Percentiles rank a stretch among this genome's conserved stretches.
Conservation (phyloP, 768 basidiomycete genomes). For the Panaeolus papilionaceus region DNA sequence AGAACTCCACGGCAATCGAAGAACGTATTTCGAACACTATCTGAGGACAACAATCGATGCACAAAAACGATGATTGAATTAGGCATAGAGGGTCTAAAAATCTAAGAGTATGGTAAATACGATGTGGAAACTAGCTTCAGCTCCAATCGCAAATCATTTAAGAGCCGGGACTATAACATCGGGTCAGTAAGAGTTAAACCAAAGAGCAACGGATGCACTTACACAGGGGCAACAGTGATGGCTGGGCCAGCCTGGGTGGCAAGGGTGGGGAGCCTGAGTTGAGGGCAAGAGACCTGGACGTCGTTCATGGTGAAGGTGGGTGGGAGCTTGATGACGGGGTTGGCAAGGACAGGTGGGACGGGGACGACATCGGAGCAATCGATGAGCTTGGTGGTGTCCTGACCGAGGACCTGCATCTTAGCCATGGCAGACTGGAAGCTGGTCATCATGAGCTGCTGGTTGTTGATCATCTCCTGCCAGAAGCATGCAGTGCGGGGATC, state of each 20-base stretch:
- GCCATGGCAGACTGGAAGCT: not conserved
- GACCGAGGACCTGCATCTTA: not conserved
- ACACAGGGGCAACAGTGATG: not conserved
- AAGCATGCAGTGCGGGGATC: conserved; percentile 7
- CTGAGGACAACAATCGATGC: too few relatives aligned
- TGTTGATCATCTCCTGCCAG: not conserved
- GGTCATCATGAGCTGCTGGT: conserved; percentile 13
- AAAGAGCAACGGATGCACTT: not conserved
- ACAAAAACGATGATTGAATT: too few relatives aligned
- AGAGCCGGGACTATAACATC: too few relatives aligned
- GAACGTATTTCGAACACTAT: too few relatives aligned
- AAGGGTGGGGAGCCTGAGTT: not conserved
- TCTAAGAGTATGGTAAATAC: too few relatives aligned
- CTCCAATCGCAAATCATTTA: too few relatives aligned
- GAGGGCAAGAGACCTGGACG: not conserved
- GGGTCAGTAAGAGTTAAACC: too few relatives aligned
- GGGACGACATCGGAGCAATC: not conserved
- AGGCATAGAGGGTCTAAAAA: too few relatives aligned
- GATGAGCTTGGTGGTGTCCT: not conserved
- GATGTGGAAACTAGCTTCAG: too few relatives aligned
- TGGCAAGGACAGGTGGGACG: not conserved
- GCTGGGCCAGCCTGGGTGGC: not conserved
- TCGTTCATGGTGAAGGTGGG: not conserved
- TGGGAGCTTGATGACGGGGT: not conserved
- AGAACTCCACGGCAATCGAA: too few relatives aligned